phyloP scores from a whole-genome alignment of 768 basidiomycete species.

The Suillus subalutaceus region DNA sequence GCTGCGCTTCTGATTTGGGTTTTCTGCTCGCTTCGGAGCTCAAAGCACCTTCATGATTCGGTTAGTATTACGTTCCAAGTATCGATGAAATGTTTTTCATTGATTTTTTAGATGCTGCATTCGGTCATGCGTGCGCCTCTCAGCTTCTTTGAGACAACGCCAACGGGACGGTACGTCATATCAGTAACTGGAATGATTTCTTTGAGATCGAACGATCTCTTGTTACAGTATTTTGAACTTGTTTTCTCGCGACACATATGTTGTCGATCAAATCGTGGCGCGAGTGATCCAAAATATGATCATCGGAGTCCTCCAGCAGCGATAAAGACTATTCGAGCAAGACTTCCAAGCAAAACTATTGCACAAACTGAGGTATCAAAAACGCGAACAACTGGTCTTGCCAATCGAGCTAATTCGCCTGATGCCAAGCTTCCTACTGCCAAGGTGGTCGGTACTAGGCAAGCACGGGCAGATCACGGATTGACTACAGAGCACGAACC shows the following conservation, averaged over 20 bases:
- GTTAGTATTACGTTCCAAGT: slow-evolving; percentile 42
- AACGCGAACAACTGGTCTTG: slow-evolving; percentile 42
- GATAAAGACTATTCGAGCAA: slow-evolving; percentile 43
- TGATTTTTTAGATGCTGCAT: slow-evolving; percentile 61
- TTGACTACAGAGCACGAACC: slow-evolving; percentile 61
- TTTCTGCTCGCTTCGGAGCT: slow-evolving; percentile 72
- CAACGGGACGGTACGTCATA: slow-evolving; percentile 67
- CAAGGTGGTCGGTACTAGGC: slow-evolving; percentile 36
- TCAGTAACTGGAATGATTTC: not conserved
- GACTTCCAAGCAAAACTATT: slow-evolving; percentile 30
- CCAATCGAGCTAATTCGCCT: slow-evolving; percentile 51
- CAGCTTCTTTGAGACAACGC: slow-evolving; percentile 89
- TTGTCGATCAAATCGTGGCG: slow-evolving; percentile 82
- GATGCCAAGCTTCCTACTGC: slow-evolving; percentile 33
- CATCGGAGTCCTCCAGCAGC: slow-evolving; percentile 38
- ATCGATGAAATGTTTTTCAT: slow-evolving; percentile 8
- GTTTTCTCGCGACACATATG: slow-evolving; percentile 88
- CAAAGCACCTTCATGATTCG: slow-evolving; percentile 74
- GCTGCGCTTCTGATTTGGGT: slow-evolving; percentile 75
- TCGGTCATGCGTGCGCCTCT: slow-evolving; percentile 83
- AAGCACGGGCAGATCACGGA: slow-evolving; percentile 17
- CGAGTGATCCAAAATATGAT: slow-evolving; percentile 70
- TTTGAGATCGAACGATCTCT: not conserved
- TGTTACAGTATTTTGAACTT: slow-evolving; percentile 75
- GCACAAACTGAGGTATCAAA: slow-evolving; percentile 28